Evolutionary conservation across 148 eudicot species (phyloP).

Genomic region (Bassia scoparia): DNA sequence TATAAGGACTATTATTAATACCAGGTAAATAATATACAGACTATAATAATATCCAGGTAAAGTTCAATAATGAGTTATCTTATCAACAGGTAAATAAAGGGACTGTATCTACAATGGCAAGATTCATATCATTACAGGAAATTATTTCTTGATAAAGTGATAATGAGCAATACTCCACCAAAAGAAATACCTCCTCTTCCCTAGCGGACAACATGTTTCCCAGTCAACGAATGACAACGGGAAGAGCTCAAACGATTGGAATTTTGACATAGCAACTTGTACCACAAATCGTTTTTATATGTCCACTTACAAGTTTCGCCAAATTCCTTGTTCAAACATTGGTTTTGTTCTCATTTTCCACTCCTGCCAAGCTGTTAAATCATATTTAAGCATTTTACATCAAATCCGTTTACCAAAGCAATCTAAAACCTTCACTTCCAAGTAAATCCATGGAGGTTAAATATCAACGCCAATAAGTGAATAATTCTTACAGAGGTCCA

Average conservation of each 20-base stretch:
- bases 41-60: no score
- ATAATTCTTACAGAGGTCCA: neutral
- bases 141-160: no score
- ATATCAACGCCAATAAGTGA: neutral
- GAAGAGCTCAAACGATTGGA: conserved; percentile 84
- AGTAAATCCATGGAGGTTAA: neutral
- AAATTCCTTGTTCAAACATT: conserved; percentile 74
- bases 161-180: no score
- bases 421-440: no score
- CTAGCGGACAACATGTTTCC: conserved; percentile 94
- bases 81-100: no score
- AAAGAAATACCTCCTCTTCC: conserved; percentile 64
- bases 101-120: no score
- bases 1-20: no score
- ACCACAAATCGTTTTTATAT: conserved; percentile 76
- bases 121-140: no score
- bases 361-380: conserved; percentile 44
- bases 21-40: no score
- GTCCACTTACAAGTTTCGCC: conserved; percentile 92
- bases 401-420: neutral
- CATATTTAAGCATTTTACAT: neutral
- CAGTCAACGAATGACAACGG: conserved; percentile 90
- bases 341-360: conserved; percentile 68
- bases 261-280: conserved; percentile 91
- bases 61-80: no score